Evolutionary conservation across 768 basidiomycete genomes (phyloP).

Genomic region (Podaxis pistillaris): DNA sequence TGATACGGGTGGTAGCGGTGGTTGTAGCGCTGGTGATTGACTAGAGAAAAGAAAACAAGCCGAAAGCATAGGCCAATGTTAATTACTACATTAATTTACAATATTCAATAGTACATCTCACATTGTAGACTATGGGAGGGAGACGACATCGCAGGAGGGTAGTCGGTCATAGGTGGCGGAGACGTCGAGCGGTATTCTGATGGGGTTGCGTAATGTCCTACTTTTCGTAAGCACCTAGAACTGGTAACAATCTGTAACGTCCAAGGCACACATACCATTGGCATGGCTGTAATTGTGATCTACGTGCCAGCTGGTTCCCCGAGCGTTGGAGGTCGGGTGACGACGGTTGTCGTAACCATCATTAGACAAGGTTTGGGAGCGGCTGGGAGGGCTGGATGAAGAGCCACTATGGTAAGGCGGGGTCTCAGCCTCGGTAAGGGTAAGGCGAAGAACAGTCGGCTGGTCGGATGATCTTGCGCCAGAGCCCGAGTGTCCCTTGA

Average conservation of each 20-base stretch:
- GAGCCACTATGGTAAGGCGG: constrained; percentile 39
- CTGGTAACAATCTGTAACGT: background rate
- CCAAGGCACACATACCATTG: constrained; percentile 1
- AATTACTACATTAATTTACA: constrained; percentile 18
- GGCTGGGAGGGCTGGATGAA: constrained; percentile 34
- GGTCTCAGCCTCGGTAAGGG: constrained; percentile 42
- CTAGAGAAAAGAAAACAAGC: constrained; percentile 19
- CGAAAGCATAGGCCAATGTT: constrained; percentile 18
- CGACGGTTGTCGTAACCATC: constrained; percentile 19
- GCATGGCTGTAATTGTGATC: background rate
- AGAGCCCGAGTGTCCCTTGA: constrained; percentile 81
- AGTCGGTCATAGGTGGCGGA: constrained; percentile 3
- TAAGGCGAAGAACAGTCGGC: constrained; percentile 52
- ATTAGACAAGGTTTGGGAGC: constrained; percentile 23
- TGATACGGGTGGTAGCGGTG: constrained; percentile 26
- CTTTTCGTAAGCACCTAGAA: background rate
- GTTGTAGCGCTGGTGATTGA: constrained; percentile 26
- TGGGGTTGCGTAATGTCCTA: constrained; percentile 8
- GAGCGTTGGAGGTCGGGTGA: constrained; percentile 3
- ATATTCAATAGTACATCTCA: constrained; percentile 18
- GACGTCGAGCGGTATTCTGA: constrained; percentile 9
- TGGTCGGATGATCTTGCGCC: constrained; percentile 58
- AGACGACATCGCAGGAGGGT: constrained; percentile 4
- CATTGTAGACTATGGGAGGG: constrained; percentile 14
- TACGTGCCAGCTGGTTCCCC: background rate